Evolutionary conservation across 306 rosid genomes (phyloP).

Genomic region (Prunus campanulata): DNA sequence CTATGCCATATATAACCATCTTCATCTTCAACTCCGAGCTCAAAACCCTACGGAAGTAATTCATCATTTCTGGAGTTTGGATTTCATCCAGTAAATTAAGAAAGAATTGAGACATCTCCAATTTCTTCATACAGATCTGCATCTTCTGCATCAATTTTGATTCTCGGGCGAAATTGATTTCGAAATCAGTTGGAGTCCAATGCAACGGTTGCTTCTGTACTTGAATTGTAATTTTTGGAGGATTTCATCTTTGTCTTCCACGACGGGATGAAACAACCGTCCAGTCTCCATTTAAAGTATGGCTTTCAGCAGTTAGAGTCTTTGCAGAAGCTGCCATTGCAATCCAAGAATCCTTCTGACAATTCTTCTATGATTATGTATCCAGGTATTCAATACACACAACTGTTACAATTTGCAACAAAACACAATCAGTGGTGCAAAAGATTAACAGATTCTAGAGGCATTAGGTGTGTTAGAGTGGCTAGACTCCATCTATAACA

Average conservation of each 20-base stretch:
- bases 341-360: background rate
- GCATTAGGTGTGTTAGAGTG: too few relatives aligned
- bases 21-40: slow-evolving; percentile 48
- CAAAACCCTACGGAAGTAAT: slow-evolving; percentile 41
- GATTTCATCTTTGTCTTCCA: slow-evolving; percentile 37
- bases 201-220: slow-evolving; percentile 34
- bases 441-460: too few relatives aligned
- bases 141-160: slow-evolving; percentile 55
- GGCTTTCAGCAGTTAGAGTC: slow-evolving; percentile 23
- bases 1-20: slow-evolving; percentile 81
- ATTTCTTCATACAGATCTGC: slow-evolving; percentile 41
- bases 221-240: slow-evolving; percentile 15
- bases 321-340: slow-evolving; percentile 67
- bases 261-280: slow-evolving; percentile 69
- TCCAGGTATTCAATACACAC: background rate
- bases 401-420: background rate
- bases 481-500: too few relatives aligned
- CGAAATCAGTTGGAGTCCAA: slow-evolving; percentile 53
- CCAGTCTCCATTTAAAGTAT: slow-evolving; percentile 53
- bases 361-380: background rate
- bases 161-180: slow-evolving; percentile 40
- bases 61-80: slow-evolving; percentile 33
- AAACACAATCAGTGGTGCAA: background rate
- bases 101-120: slow-evolving; percentile 58
- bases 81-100: slow-evolving; percentile 46